phyloP scores from a whole-genome alignment of 305 asterid genomes.

The Salvia sclarea region DNA sequence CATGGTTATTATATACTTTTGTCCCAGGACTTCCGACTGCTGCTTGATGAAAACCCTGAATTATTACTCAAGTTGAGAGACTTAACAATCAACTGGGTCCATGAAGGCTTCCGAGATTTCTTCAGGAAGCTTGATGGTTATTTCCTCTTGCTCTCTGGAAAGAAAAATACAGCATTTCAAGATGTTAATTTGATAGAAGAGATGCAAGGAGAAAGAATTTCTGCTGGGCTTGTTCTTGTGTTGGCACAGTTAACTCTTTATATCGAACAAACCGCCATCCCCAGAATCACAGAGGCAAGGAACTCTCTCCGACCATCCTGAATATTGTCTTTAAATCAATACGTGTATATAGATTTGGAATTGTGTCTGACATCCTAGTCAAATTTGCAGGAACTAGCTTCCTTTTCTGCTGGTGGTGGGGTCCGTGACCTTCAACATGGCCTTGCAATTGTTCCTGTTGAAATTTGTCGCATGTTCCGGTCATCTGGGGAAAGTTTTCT shows the following conservation, averaged over 20 bases:
- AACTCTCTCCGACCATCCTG: neutral
- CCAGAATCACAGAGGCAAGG: slow-evolving; percentile 79
- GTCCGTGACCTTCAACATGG: slow-evolving; percentile 58
- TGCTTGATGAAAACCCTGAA: slow-evolving; percentile 72
- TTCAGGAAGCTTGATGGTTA: slow-evolving; percentile 65
- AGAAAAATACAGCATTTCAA: slow-evolving; percentile 51
- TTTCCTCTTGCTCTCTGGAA: slow-evolving; percentile 75
- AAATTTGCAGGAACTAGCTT: slow-evolving; percentile 72
- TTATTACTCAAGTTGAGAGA: slow-evolving; percentile 70
- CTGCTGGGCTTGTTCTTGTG: slow-evolving; percentile 87
- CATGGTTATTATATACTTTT: slow-evolving; percentile 30
- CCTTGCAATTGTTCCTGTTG: slow-evolving; percentile 75
- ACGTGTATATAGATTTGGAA: neutral
- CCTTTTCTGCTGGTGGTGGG: slow-evolving; percentile 72
- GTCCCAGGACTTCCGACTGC: slow-evolving; percentile 67
- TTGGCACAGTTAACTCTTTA: slow-evolving; percentile 65
- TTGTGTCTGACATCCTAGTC: slow-evolving; percentile 26
- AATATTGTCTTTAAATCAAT: neutral
- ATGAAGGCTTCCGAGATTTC: slow-evolving; percentile 91
- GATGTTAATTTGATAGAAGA: slow-evolving; percentile 52
- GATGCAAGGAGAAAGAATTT: slow-evolving; percentile 60
- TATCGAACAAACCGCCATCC: slow-evolving; percentile 76
- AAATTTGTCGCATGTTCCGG: slow-evolving; percentile 76
- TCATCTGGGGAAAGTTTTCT: slow-evolving; percentile 74
- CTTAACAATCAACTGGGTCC: slow-evolving; percentile 68